Percentiles rank a stretch among this genome's conserved stretches.
Evolutionary conservation across 2,329 filamentous ascomycete genomes (phyloP).

Genomic region (Penicillium sp.): DNA sequence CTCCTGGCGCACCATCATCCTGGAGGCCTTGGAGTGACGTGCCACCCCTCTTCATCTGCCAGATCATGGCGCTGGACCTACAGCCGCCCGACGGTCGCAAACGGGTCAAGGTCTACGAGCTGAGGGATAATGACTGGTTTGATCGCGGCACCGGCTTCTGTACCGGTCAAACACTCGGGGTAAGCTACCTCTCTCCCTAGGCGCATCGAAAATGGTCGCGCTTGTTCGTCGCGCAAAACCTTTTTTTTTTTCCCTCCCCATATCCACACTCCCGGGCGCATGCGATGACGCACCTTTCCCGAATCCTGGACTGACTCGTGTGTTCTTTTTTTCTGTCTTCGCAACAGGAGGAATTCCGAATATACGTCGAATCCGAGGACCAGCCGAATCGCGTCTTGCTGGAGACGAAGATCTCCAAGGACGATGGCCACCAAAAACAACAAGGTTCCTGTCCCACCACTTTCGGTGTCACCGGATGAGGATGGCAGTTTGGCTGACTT

Average conservation of each 20-base stretch:
- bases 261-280: constrained; percentile 1
- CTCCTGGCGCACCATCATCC: constrained; percentile 31
- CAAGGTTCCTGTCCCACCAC: constrained; percentile 59
- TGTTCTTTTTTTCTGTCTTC: constrained; percentile 16
- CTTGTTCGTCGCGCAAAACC: constrained; percentile 13
- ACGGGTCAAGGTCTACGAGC: constrained; percentile 96
- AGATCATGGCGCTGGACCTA: constrained; percentile 45
- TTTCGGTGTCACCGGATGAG: constrained; percentile 9
- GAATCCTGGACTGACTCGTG: constrained; percentile 2
- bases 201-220: constrained; percentile 16
- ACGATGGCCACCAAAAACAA: constrained; percentile 97
- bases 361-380: constrained; percentile 90
- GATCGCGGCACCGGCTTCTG: constrained; percentile 96
- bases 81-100: constrained; percentile 48
- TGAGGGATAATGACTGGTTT: constrained; percentile 98
- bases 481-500: constrained; percentile 17
- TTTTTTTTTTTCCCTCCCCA: not conserved
- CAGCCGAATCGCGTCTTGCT: constrained; percentile 75
- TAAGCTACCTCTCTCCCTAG: constrained; percentile 44
- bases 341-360: constrained; percentile 68
- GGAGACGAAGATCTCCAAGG: constrained; percentile 83
- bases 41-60: constrained; percentile 30
- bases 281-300: constrained; percentile 1
- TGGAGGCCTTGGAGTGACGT: constrained; percentile 38
- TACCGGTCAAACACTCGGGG: constrained; percentile 66